A percentile compares a stretch with the other conserved stretches of the same genome.
phyloP scores from a whole-genome alignment of 2,329 filamentous ascomycete genomes.

The Arachnomyces sp. region DNA sequence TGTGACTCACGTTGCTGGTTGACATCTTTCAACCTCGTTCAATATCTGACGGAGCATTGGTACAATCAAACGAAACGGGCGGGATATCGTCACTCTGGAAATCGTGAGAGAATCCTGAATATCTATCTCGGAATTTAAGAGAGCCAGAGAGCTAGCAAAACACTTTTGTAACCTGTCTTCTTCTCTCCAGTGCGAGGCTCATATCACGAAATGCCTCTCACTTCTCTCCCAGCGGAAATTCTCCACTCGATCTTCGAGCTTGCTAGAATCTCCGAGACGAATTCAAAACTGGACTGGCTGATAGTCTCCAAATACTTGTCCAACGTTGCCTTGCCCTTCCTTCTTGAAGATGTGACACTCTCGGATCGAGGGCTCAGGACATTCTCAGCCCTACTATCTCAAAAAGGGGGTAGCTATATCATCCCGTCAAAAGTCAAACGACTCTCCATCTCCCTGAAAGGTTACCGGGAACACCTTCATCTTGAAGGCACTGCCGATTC shows the following conservation, averaged over 20 bases:
- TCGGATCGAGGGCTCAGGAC: constrained; percentile 1
- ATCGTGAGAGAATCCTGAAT: too few species aligned
- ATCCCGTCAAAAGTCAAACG: background rate
- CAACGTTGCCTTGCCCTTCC: constrained; percentile 1
- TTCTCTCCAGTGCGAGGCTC: too few species aligned
- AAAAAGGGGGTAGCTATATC: background rate
- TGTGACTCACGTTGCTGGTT: too few species aligned
- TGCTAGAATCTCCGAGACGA: constrained; percentile 1
- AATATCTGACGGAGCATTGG: too few species aligned
- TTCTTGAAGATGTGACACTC: constrained; percentile 4
- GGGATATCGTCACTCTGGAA: too few species aligned
- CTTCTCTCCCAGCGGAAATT: constrained; percentile 2
- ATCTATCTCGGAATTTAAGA: too few species aligned
- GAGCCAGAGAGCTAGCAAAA: too few species aligned
- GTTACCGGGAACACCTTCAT: background rate
- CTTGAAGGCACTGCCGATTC: background rate
- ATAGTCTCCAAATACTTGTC: constrained; percentile 4
- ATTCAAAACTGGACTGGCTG: background rate
- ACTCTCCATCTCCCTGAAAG: background rate
- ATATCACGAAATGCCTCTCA: background rate
- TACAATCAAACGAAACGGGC: too few species aligned
- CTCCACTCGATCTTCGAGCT: constrained; percentile 1
- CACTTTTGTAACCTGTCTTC: too few species aligned
- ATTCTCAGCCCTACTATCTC: constrained; percentile 2
- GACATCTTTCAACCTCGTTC: too few species aligned